phyloP scores from a whole-genome alignment of 176 grass and related monocot genomes.

The Puya raimondii region DNA sequence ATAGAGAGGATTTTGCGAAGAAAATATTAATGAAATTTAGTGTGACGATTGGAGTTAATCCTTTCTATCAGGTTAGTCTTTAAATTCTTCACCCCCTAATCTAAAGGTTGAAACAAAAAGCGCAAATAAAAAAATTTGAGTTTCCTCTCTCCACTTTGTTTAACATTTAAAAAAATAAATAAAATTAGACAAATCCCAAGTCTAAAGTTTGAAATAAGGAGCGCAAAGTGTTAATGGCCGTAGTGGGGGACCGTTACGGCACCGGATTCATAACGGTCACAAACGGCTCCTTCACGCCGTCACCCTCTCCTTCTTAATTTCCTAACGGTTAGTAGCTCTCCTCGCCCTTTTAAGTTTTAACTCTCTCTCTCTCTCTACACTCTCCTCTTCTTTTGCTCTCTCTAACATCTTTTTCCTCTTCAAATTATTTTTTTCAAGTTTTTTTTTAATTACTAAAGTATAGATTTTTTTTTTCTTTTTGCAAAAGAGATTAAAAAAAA shows the following conservation, averaged over 20 bases:
- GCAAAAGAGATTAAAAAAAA: conserved; percentile 5
- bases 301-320: background rate
- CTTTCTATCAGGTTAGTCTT: no score
- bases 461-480: conserved; percentile 18
- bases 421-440: background rate
- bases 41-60: no score
- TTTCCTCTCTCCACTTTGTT: no score
- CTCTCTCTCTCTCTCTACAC: background rate
- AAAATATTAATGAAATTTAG: background rate
- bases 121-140: no score
- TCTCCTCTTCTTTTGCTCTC: background rate
- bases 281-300: background rate
- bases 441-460: conserved; percentile 6
- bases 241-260: conserved; percentile 27
- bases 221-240: conserved; percentile 5
- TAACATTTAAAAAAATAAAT: no score
- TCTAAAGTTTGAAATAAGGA: background rate
- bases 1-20: no score
- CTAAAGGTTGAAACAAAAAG: no score
- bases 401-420: background rate
- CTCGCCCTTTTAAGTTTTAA: conserved; percentile 1
- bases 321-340: background rate
- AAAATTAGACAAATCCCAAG: background rate
- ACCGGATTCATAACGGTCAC: conserved; percentile 3
- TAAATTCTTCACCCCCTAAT: no score